Evolutionary conservation across 148 eudicot species (phyloP), one percentile per base, ranked within the genome.

Genomic region (Vaccinium macrocarpon): DNA sequence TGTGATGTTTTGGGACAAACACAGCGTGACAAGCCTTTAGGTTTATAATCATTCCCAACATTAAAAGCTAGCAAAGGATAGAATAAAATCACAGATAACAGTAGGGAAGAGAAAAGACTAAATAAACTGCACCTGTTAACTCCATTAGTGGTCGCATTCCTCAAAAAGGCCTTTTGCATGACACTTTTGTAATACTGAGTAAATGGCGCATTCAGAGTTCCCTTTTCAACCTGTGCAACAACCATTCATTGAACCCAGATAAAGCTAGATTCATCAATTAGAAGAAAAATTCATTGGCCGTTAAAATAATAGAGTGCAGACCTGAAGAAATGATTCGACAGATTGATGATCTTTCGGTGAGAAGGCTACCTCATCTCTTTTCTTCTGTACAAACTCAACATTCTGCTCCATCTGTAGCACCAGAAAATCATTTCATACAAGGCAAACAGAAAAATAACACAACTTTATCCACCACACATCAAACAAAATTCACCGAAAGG

Each of bases 281-380:
- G 21, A 48, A 78, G 77, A 71, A 52, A 68, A 35, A 32, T 82
- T 57, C 11, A 61, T 55, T 78, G 46, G 74, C 52, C 82, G 35
- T 68, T 8, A 82, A 6, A 85, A 66, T 51, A 59, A 50, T 51
- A 85, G 53, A 85, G 53, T 21, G 23, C 51, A 61, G 83, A 95
- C 99, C 99, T 94, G 98, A 82, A 94, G 91, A 90, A 97, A 97
- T 73, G 90, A 87, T 66, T 95, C 93, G 27, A 91, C 94, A 29
- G 93, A 89, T 82, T 89, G 92, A 79, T 91, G 92, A 85, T 95
- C 98, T 70, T 87, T 90, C 18, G 98, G 99, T 62, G 98, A 92
- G 88, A 93, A 97, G 71, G 98, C 85, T 12, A 92, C 95, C 35
- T 90, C 93, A 48, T 94, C 98, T 90, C 99, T 92, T 87, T 91